Percentiles rank a stretch among this genome's conserved stretches.
phyloP scores from a whole-genome alignment of 2,329 filamentous ascomycete genomes.

The Aureobasidium namibiae region DNA sequence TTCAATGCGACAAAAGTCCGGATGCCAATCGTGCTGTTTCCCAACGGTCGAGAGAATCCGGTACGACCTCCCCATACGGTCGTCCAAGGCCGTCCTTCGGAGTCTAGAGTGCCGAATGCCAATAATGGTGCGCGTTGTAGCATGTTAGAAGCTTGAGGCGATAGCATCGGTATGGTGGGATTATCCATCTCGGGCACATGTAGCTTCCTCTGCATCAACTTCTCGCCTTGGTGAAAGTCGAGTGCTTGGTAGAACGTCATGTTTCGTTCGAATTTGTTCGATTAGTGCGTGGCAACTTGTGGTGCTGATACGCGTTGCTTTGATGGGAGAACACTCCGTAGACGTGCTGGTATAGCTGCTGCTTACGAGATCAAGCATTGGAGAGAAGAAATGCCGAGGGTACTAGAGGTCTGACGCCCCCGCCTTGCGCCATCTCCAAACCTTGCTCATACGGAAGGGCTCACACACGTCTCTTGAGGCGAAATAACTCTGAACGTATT shows the following conservation, averaged over 20 bases:
- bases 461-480: neutral
- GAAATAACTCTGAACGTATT: neutral
- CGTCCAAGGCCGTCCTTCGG: conserved; percentile 61
- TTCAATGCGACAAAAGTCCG: conserved; percentile 50
- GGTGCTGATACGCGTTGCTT: neutral
- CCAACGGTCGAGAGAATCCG: conserved; percentile 58
- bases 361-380: neutral
- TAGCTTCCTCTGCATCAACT: conserved; percentile 55
- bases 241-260: conserved; percentile 39
- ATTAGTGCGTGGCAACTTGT: neutral
- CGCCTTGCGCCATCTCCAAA: neutral
- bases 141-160: conserved; percentile 51
- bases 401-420: neutral
- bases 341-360: neutral
- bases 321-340: neutral
- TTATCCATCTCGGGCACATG: conserved; percentile 52
- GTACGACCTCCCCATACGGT: conserved; percentile 67
- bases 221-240: conserved; percentile 59
- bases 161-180: conserved; percentile 58
- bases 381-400: neutral
- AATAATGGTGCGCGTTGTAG: conserved; percentile 58
- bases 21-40: conserved; percentile 56
- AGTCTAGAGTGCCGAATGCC: conserved; percentile 65
- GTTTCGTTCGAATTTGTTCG: too few relatives aligned
- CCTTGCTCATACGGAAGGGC: too few relatives aligned